Evolutionary conservation across 805 yeast species (phyloP), one percentile per base, ranked within the genome.

Genomic region (Blastobotrys americana): DNA sequence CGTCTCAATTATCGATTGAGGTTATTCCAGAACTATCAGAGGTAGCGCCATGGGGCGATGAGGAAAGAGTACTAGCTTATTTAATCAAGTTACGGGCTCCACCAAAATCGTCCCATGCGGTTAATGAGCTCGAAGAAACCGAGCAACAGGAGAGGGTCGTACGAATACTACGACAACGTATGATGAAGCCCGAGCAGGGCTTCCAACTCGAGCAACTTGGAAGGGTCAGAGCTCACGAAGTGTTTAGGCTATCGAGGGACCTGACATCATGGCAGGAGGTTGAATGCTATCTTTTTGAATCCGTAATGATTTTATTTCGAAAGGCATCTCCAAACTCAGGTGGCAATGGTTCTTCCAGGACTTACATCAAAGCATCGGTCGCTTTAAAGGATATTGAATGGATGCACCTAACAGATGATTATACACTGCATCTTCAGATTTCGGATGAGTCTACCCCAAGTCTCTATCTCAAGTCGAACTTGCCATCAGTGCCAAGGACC

Each of bases 271-370:
- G 54, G 54, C 48, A 50, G 39, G 42, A 39, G 6, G 42, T 46
- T 34, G 37, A 33, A 13, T 48, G 52, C 34, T 48, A 45, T 21
- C 25, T 52, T 40, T 50, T 48, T 35, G 45, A 49, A 5, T 23
- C 31, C 6, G 46, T 49, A n/a, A 43, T 52, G 3, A 20, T 50
- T 5, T 37, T 50, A 6, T 20, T 44, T 20, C 35, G 39, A 25
- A 44, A 42, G 13, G 36, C 20, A 16, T 22, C 41, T 25, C 15
- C 36, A 18, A 18, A 20, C 28, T 27, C 20, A 20, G 20, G 34
- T 15, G 10, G 19, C 5, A 16, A 28, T 27, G 37, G 37, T 5
- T 40, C 34, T 18, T 33, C 33, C 16, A 13, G 31, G 3, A 19
- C 28, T 5, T 27, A 18, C 16, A 15, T 48, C 18, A 47, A 41